phyloP scores from a whole-genome alignment of 371 early-diverging fungal genomes.

The Catenaria anguillulae region DNA sequence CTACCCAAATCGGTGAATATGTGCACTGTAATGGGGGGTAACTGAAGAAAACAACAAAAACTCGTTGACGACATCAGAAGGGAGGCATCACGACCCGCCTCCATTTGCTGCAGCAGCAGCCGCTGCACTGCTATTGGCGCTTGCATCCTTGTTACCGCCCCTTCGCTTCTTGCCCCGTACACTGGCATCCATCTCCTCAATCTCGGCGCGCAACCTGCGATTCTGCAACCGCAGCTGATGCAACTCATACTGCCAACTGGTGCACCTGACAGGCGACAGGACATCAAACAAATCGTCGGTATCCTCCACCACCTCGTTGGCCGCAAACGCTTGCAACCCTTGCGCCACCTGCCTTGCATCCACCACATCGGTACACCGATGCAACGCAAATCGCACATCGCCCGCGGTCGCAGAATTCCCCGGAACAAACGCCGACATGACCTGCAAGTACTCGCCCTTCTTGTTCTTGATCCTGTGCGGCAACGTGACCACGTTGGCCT shows the following conservation, averaged over 20 bases:
- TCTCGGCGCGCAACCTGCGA: conserved; percentile 22
- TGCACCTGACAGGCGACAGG: conserved; percentile 23
- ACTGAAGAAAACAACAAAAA: too few species aligned
- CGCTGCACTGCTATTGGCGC: too few species aligned
- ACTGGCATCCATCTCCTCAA: conserved; percentile 19
- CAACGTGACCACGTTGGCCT: conserved; percentile 27
- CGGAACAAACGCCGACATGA: conserved; percentile 30
- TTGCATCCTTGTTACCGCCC: too few species aligned
- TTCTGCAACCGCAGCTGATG: conserved; percentile 31
- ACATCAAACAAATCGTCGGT: conserved; percentile 29
- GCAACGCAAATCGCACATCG: conserved; percentile 25
- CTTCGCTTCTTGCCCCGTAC: too few species aligned
- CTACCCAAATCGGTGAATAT: too few species aligned
- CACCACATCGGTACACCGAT: conserved; percentile 17
- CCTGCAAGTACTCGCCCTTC: conserved; percentile 25
- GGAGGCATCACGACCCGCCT: too few species aligned
- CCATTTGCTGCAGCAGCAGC: too few species aligned
- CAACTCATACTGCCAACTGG: conserved; percentile 35
- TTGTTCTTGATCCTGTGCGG: conserved; percentile 25
- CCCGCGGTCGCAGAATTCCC: conserved; percentile 22
- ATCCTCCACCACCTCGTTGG: neutral
- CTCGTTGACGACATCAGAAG: too few species aligned
- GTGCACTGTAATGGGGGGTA: too few species aligned
- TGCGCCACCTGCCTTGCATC: neutral
- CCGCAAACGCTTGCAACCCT: neutral